Conservation (phyloP, 2,329 filamentous ascomycete species). For the Plectosphaerella cucumerina region DNA sequence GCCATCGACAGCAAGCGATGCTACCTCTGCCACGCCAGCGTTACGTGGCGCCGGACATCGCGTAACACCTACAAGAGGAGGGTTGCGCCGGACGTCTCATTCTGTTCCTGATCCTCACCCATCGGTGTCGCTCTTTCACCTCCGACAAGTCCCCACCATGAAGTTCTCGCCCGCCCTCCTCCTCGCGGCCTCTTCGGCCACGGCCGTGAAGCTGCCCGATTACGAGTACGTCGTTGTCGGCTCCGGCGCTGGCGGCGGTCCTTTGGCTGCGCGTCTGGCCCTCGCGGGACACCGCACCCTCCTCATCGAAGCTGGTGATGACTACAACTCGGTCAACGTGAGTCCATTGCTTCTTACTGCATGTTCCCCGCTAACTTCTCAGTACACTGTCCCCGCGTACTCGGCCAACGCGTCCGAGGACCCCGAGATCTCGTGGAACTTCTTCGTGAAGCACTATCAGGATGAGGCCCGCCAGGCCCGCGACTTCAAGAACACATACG, state of each 20-base stretch:
- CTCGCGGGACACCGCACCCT: constrained; percentile 54
- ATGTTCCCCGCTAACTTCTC: too few relatives aligned
- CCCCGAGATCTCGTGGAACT: constrained; percentile 55
- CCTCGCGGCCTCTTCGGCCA: constrained; percentile 15
- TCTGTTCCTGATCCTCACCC: too few relatives aligned
- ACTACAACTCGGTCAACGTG: constrained; percentile 28
- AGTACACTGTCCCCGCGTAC: constrained; percentile 49
- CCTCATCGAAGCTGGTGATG: constrained; percentile 58
- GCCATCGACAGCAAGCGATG: too few relatives aligned
- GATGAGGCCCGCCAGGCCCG: constrained; percentile 46
- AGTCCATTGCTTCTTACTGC: too few relatives aligned
- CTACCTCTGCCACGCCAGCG: too few relatives aligned
- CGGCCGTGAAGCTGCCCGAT: constrained; percentile 20
- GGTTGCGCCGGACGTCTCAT: too few relatives aligned
- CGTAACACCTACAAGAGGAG: too few relatives aligned
- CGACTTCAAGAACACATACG: constrained; percentile 57
- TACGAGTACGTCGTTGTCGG: constrained; percentile 64
- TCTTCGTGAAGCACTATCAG: constrained; percentile 59
- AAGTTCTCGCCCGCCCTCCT: constrained; percentile 8
- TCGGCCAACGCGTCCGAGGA: constrained; percentile 51
- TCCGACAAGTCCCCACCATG: constrained; percentile 2
- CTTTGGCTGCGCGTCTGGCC: constrained; percentile 55
- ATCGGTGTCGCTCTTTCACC: neutral
- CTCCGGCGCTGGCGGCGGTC: constrained; percentile 55
- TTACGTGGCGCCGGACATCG: too few relatives aligned